Evolutionary conservation across 2,329 filamentous ascomycete genomes (phyloP).

Genomic region (Atkinsonella hypoxylon): DNA sequence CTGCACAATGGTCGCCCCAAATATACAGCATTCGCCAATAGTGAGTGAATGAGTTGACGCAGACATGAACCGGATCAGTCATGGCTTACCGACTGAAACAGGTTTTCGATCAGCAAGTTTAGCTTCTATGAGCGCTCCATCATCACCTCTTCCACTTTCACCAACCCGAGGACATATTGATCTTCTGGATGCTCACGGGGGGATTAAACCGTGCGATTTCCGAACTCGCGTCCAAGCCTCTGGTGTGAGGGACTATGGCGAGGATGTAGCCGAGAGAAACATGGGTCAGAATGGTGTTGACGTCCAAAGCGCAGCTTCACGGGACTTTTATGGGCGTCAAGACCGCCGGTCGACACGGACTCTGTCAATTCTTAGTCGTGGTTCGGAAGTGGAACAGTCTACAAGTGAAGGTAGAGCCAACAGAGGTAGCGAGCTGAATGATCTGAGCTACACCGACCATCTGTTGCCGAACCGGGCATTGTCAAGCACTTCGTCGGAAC

Average conservation of each 20-base stretch:
- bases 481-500: neutral
- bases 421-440: conserved; percentile 2
- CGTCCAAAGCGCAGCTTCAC: conserved; percentile 19
- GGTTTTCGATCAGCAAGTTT: neutral
- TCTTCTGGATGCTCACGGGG: conserved; percentile 18
- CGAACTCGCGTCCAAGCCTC: conserved; percentile 32
- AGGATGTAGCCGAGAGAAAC: conserved; percentile 50
- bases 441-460: neutral
- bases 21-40: neutral
- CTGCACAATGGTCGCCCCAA: neutral
- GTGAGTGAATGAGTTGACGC: neutral
- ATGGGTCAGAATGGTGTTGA: conserved; percentile 25
- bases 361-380: neutral
- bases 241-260: conserved; percentile 40
- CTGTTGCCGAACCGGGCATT: neutral
- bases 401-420: neutral
- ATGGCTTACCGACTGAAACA: neutral
- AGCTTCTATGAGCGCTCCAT: neutral
- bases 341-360: conserved; percentile 2
- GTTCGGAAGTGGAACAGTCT: neutral
- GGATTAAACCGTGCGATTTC: conserved; percentile 34
- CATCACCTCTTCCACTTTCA: neutral
- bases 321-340: conserved; percentile 18
- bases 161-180: conserved; percentile 3
- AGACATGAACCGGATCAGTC: neutral